phyloP scores from a whole-genome alignment of 2,329 filamentous ascomycete species.

The Gliomastix tumulicola region DNA sequence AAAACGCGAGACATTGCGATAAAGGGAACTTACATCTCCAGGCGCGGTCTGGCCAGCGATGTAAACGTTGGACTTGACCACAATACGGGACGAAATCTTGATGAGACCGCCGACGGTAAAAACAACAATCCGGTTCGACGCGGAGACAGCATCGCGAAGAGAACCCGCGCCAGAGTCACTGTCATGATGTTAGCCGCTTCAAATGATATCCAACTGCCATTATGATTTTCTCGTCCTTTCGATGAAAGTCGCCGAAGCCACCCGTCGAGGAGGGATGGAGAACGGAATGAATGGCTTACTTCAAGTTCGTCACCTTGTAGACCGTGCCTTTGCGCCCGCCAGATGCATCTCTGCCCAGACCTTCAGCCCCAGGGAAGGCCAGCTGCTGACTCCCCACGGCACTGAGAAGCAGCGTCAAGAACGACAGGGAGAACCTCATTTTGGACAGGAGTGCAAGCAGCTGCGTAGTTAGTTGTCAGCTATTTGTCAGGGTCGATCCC shows the following conservation, averaged over 20 bases:
- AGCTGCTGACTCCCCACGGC: neutral
- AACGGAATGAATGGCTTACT: conserved; percentile 15
- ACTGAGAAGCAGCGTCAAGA: neutral
- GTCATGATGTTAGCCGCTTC: neutral
- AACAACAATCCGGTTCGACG: conserved; percentile 38
- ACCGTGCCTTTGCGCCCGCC: conserved; percentile 37
- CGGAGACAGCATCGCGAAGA: conserved; percentile 40
- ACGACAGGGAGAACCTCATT: neutral
- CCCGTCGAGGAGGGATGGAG: neutral
- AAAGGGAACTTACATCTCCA: conserved; percentile 29
- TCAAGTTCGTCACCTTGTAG: conserved; percentile 40
- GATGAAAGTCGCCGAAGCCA: too few relatives aligned
- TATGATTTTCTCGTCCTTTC: too few relatives aligned
- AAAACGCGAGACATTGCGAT: neutral
- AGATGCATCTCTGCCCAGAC: conserved; percentile 36
- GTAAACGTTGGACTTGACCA: conserved; percentile 37
- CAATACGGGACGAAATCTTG: conserved; percentile 35
- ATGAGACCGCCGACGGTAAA: conserved; percentile 43
- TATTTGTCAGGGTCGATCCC: too few relatives aligned
- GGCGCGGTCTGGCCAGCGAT: conserved; percentile 44
- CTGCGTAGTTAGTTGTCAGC: too few relatives aligned
- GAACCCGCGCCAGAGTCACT: conserved; percentile 39
- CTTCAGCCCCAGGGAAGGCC: conserved; percentile 43
- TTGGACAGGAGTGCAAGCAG: too few relatives aligned
- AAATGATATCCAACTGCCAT: neutral